Evolutionary conservation across 73 alveolate species (phyloP).

Genomic region (Breviolum minutum): DNA sequence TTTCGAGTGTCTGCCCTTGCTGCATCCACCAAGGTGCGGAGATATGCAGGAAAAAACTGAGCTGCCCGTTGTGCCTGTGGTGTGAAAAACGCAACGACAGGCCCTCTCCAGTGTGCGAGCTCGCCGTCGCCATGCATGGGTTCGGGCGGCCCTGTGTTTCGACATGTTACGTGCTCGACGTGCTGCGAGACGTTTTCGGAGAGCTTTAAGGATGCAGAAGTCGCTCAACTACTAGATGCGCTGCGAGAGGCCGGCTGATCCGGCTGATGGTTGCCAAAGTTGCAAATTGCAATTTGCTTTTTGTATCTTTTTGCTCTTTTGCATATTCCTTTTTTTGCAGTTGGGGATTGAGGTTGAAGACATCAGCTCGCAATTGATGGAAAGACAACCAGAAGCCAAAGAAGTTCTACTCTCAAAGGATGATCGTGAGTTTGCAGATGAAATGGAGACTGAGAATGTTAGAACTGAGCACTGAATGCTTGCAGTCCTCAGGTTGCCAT

Average conservation of each 20-base stretch:
- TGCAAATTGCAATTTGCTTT: too few species aligned
- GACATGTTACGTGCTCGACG: not conserved
- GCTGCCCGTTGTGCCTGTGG: not conserved
- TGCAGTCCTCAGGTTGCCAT: constrained; percentile 8
- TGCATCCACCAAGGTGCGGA: not conserved
- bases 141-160: not conserved
- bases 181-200: not conserved
- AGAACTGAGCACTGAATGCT: not conserved
- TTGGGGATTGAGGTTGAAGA: not conserved
- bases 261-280: too few species aligned
- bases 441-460: too few species aligned
- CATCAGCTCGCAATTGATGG: not conserved
- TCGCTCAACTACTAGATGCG: not conserved
- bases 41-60: not conserved
- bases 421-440: not conserved
- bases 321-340: not conserved
- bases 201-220: not conserved
- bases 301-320: not conserved
- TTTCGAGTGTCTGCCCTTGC: constrained; percentile 12
- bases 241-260: constrained; percentile 18
- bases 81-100: not conserved
- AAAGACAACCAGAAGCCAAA: not conserved
- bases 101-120: constrained; percentile 45
- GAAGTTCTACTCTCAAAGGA: not conserved
- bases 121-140: constrained; percentile 13